These are phyloP conservation scores for Hibiscus tridactylites DNA, from an alignment of 345 rosid genomes.

Conservation along the genomic window DNA sequence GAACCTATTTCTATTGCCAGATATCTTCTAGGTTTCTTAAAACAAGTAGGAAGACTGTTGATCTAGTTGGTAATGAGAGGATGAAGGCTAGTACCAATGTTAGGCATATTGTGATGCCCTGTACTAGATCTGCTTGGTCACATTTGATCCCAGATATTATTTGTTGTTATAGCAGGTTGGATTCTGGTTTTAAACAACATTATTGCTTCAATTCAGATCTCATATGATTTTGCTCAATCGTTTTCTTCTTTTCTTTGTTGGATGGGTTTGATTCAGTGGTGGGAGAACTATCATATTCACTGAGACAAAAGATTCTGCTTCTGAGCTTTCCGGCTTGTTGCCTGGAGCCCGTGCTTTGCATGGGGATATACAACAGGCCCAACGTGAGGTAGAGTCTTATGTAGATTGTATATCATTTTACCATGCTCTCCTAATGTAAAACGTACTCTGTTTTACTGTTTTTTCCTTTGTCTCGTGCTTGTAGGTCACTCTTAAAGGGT, in stretches of 20 bases:
- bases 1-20: conserved; percentile 22
- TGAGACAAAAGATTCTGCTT: conserved; percentile 78
- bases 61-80: conserved; percentile 95
- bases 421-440: neutral
- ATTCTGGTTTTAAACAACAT: neutral
- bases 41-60: conserved; percentile 63
- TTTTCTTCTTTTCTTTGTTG: neutral
- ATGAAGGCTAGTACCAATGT: conserved; percentile 95
- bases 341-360: conserved; percentile 81
- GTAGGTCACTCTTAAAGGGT: conserved; percentile 83
- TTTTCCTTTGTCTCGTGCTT: conserved; percentile 12
- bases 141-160: conserved; percentile 86
- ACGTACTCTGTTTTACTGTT: neutral
- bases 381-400: conserved; percentile 61
- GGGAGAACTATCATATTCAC: conserved; percentile 90
- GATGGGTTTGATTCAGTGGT: conserved; percentile 47
- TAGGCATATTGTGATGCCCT: conserved; percentile 80
- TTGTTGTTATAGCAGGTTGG: conserved; percentile 81
- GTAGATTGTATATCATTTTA: neutral
- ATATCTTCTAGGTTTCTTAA: conserved; percentile 71
- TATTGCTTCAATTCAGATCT: neutral
- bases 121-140: conserved; percentile 58
- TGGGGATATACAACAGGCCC: conserved; percentile 89
- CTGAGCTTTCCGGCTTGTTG: conserved; percentile 78
- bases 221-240: neutral